Evolutionary conservation across 139 green algal genomes (phyloP).

Genomic region (Mychonastes homosphaera): DNA sequence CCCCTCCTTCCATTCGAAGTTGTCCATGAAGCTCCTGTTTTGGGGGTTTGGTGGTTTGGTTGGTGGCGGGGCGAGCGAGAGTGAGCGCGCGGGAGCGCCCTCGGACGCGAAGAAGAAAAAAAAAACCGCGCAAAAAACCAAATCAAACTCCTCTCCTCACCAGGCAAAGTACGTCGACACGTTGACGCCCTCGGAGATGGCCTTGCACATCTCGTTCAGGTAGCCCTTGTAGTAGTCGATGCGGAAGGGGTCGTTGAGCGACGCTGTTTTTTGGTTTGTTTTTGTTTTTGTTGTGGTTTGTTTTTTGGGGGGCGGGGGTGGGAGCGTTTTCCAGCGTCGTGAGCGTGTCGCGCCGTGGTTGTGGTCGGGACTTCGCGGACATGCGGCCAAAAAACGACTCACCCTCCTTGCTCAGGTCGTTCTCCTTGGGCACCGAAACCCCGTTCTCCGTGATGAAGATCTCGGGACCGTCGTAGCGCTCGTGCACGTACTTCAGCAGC

Average conservation of each 20-base stretch:
- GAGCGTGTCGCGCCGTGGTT: too few relatives aligned
- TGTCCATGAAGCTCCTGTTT: conserved; percentile 34
- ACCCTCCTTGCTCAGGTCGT: background rate
- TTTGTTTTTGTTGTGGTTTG: too few relatives aligned
- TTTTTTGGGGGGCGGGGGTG: too few relatives aligned
- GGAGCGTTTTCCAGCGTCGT: too few relatives aligned
- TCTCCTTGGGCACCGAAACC: conserved; percentile 16
- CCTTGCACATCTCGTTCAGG: conserved; percentile 16
- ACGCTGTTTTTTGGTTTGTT: too few relatives aligned
- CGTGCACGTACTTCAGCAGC: conserved; percentile 23
- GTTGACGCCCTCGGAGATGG: conserved; percentile 12
- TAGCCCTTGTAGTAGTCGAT: conserved; percentile 28
- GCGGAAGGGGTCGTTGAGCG: conserved; percentile 24
- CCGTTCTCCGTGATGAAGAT: conserved; percentile 32
- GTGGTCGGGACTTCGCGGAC: too few relatives aligned
- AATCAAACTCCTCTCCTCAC: background rate
- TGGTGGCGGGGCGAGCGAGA: too few relatives aligned
- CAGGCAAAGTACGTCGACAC: background rate
- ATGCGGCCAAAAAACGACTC: too few relatives aligned
- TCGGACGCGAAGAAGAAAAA: background rate
- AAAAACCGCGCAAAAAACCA: background rate
- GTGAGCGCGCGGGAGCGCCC: background rate
- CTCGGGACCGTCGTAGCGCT: conserved; percentile 22
- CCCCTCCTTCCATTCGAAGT: conserved; percentile 37
- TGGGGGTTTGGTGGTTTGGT: conserved; percentile 28